phyloP scores from a whole-genome alignment of 2,329 filamentous ascomycete genomes.

The Pseudogymnoascus sp. region DNA sequence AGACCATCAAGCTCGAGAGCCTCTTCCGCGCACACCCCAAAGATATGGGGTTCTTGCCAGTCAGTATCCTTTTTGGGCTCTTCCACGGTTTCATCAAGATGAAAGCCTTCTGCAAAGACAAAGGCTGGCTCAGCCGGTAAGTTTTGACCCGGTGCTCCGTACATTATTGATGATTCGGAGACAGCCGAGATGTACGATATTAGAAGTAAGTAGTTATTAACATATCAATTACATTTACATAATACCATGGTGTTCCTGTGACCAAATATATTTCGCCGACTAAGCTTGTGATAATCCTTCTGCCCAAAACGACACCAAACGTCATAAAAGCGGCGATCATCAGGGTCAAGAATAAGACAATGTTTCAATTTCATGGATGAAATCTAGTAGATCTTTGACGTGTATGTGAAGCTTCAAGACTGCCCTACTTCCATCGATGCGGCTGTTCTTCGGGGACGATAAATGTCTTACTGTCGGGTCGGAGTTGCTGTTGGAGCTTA shows the following conservation, averaged over 20 bases:
- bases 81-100: slow-evolving; percentile 89
- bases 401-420: too few species aligned
- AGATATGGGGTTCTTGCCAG: slow-evolving; percentile 69
- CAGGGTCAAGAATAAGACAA: too few species aligned
- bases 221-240: neutral
- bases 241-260: neutral
- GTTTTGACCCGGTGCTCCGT: neutral
- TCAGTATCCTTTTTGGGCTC: slow-evolving; percentile 88
- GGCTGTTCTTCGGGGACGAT: too few species aligned
- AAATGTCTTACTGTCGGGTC: too few species aligned
- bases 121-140: neutral
- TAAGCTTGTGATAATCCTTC: neutral
- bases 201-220: neutral
- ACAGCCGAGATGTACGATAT: neutral
- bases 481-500: too few species aligned
- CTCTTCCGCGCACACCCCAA: slow-evolving; percentile 77
- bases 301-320: neutral
- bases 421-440: too few species aligned
- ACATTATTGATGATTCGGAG: neutral
- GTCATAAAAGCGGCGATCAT: neutral
- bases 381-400: too few species aligned
- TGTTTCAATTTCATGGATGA: neutral
- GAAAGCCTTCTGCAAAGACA: slow-evolving; percentile 49
- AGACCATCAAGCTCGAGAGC: slow-evolving; percentile 82
- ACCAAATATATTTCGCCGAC: neutral